These are phyloP conservation scores for Stagonosporopsis vannaccii DNA, from an alignment of 2,329 filamentous ascomycete species.

Conservation along the genomic window DNA sequence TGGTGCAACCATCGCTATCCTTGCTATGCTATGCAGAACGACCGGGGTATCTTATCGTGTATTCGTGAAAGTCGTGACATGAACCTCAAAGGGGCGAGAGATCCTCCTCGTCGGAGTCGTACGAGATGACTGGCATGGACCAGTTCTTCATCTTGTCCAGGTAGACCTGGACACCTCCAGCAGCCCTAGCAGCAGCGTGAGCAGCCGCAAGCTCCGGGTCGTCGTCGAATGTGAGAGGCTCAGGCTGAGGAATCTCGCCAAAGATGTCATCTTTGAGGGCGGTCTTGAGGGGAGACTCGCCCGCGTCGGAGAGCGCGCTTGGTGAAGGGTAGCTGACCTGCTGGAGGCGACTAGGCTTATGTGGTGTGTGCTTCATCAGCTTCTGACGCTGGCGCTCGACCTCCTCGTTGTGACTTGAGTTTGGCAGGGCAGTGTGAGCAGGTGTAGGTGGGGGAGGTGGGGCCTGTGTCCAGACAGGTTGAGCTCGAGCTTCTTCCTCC, in stretches of 20 bases:
- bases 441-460: conserved; percentile 47
- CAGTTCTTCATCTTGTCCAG: conserved; percentile 18
- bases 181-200: conserved; percentile 14
- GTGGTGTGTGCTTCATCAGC: conserved; percentile 45
- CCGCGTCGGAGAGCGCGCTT: conserved; percentile 37
- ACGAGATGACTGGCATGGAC: conserved; percentile 23
- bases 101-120: conserved; percentile 38
- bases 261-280: conserved; percentile 26
- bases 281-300: conserved; percentile 29
- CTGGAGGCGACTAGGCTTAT: conserved; percentile 44
- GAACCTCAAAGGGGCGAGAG: conserved; percentile 12
- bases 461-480: conserved; percentile 41
- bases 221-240: conserved; percentile 29
- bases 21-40: conserved; percentile 1
- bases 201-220: conserved; percentile 23
- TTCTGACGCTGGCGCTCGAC: conserved; percentile 40
- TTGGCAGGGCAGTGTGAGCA: conserved; percentile 40
- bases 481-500: conserved; percentile 39
- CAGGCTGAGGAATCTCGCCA: conserved; percentile 29
- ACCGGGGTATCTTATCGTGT: conserved; percentile 14
- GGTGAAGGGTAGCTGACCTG: conserved; percentile 44
- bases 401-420: conserved; percentile 22
- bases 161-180: conserved; percentile 21
- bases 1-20: background rate
- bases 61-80: conserved; percentile 12